Evolutionary conservation across 2,329 filamentous ascomycete genomes (phyloP).

Genomic region (Aspergillus transmontanensis): DNA sequence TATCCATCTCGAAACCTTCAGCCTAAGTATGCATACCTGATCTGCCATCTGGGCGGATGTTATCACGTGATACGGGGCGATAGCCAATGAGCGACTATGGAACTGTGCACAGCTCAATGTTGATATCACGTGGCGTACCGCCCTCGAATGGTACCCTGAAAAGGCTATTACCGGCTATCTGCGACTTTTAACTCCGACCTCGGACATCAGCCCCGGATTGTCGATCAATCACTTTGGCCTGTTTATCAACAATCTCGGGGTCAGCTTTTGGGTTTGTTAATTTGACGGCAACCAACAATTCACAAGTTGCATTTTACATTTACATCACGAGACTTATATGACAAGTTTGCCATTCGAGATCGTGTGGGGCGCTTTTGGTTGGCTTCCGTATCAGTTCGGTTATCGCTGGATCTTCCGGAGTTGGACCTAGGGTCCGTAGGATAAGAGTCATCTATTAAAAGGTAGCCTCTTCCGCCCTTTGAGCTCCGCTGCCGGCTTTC

Average conservation of each 20-base stretch:
- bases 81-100: neutral
- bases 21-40: constrained; percentile 7
- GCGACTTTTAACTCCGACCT: constrained; percentile 12
- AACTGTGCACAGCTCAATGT: neutral
- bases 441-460: constrained; percentile 28
- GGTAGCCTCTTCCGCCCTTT: constrained; percentile 14
- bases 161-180: constrained; percentile 1
- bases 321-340: neutral
- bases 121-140: constrained; percentile 11
- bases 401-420: constrained; percentile 25
- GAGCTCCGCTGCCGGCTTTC: constrained; percentile 13
- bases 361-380: neutral
- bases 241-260: neutral
- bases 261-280: neutral
- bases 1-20: constrained; percentile 3
- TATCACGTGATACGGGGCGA: constrained; percentile 11
- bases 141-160: neutral
- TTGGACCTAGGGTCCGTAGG: constrained; percentile 29
- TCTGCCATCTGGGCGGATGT: constrained; percentile 4
- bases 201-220: constrained; percentile 11
- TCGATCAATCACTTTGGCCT: neutral
- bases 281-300: neutral
- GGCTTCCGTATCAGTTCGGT: neutral
- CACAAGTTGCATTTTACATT: neutral
- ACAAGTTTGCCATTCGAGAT: neutral